These are phyloP conservation scores for Saprolegnia diclina DNA, from an alignment of 352 stramenopile species.

Conservation along the genomic window DNA sequence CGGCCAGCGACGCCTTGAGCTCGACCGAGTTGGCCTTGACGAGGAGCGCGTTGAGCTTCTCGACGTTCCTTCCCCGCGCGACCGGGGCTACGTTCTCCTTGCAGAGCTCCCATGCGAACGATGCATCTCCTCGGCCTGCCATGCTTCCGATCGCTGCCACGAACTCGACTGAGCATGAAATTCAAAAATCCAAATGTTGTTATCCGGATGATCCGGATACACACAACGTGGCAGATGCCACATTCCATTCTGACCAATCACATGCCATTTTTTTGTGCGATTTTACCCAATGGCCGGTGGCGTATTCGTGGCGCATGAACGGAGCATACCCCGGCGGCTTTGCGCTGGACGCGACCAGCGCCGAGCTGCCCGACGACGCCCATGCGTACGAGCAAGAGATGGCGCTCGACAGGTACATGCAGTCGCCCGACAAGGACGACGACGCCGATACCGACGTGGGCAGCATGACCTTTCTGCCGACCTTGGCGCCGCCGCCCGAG, in stretches of 20 bases:
- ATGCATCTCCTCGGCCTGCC: constrained; percentile 22
- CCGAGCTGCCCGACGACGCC: no score
- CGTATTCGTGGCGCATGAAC: no score
- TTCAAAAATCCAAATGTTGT: constrained; percentile 6
- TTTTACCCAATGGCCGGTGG: not conserved
- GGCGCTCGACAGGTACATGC: not conserved
- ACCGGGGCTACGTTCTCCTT: constrained; percentile 87
- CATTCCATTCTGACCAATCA: not conserved
- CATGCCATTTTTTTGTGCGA: not conserved
- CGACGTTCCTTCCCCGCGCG: constrained; percentile 68
- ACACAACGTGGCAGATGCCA: not conserved
- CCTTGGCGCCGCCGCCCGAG: not conserved
- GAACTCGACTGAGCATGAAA: not conserved
- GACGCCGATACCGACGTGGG: not conserved
- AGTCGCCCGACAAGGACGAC: not conserved
- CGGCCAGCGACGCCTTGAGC: constrained; percentile 48
- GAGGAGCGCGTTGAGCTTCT: constrained; percentile 69
- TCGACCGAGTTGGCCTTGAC: constrained; percentile 54
- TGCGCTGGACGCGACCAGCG: no score
- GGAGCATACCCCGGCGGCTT: no score
- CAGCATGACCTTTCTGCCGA: not conserved
- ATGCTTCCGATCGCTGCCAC: not conserved
- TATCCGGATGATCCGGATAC: not conserved
- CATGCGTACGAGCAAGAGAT: not conserved
- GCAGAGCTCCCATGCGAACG: constrained; percentile 78